These are phyloP conservation scores for Priceomyces melissophilus DNA, from an alignment of 805 yeast genomes.

Conservation along the genomic window DNA sequence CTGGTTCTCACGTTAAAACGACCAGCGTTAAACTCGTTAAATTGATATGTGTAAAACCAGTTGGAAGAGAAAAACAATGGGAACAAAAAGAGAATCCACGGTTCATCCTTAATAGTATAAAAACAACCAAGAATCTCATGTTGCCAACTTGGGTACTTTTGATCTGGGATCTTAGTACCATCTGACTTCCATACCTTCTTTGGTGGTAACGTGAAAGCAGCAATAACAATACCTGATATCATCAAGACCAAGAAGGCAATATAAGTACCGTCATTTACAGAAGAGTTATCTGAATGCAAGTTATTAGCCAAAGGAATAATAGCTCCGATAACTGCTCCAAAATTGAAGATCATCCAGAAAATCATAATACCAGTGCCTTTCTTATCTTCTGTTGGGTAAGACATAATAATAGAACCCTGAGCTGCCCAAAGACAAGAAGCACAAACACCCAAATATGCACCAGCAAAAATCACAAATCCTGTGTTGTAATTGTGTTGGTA, in stretches of 20 bases:
- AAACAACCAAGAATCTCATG: slow-evolving; percentile 43
- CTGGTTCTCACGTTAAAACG: slow-evolving; percentile 58
- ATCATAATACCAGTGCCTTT: slow-evolving; percentile 53
- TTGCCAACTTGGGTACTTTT: slow-evolving; percentile 44
- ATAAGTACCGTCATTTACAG: slow-evolving; percentile 47
- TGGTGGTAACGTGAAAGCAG: slow-evolving; percentile 47
- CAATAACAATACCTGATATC: slow-evolving; percentile 43
- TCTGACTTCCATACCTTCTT: slow-evolving; percentile 47
- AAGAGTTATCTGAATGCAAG: slow-evolving; percentile 32
- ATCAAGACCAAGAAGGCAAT: slow-evolving; percentile 54
- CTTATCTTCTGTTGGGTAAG: slow-evolving; percentile 52
- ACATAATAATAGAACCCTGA: slow-evolving; percentile 53
- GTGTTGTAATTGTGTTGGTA: slow-evolving; percentile 43
- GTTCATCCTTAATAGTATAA: slow-evolving; percentile 35
- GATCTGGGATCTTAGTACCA: slow-evolving; percentile 45
- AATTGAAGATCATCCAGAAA: slow-evolving; percentile 60
- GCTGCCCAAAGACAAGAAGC: slow-evolving; percentile 60
- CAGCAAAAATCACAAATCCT: slow-evolving; percentile 54
- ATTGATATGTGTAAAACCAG: slow-evolving; percentile 67
- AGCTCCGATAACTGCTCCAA: slow-evolving; percentile 61
- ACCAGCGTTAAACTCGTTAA: slow-evolving; percentile 54
- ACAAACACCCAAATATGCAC: slow-evolving; percentile 54
- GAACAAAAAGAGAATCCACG: slow-evolving; percentile 47
- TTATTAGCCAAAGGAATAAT: slow-evolving; percentile 56
- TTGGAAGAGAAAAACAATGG: slow-evolving; percentile 64